A percentile compares a stretch with the other conserved stretches of the same genome.
Evolutionary conservation across 176 grass and related monocot species (phyloP).

Genomic region (Paspalum notatum): DNA sequence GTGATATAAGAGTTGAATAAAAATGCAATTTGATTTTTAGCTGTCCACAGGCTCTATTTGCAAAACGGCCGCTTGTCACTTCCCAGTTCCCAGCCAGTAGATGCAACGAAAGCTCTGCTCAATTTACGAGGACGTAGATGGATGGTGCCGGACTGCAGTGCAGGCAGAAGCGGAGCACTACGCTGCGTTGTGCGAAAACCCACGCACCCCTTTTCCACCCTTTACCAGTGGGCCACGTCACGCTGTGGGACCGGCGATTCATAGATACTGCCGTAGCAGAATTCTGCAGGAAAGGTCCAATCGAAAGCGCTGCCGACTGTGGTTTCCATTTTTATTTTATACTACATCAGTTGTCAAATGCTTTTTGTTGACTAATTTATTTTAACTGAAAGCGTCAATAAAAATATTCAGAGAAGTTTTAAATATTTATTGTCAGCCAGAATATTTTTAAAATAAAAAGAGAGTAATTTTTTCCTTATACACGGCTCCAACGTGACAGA

Average conservation of each 20-base stretch:
- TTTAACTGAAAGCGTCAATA: too few relatives aligned
- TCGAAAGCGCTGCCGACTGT: not conserved
- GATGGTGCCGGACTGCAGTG: not conserved
- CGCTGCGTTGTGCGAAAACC: not conserved
- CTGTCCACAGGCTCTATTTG: not conserved
- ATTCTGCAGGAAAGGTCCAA: not conserved
- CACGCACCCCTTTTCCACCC: not conserved
- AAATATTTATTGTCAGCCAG: too few relatives aligned
- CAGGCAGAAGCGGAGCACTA: too few relatives aligned
- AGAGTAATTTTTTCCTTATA: too few relatives aligned
- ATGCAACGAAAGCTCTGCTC: not conserved
- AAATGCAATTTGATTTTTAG: too few relatives aligned
- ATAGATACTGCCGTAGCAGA: not conserved
- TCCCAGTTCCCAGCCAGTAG: not conserved
- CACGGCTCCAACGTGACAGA: too few relatives aligned
- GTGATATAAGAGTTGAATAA: too few relatives aligned
- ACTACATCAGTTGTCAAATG: too few relatives aligned
- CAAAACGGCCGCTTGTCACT: not conserved
- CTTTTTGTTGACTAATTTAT: too few relatives aligned
- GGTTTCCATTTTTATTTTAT: not conserved
- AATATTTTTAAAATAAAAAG: too few relatives aligned
- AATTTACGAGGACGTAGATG: conserved; percentile 13
- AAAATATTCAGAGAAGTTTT: too few relatives aligned
- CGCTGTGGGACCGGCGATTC: not conserved
- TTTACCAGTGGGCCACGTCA: not conserved